These are phyloP conservation scores for Candida golubevii DNA, from an alignment of 805 yeast genomes.

Conservation along the genomic window DNA sequence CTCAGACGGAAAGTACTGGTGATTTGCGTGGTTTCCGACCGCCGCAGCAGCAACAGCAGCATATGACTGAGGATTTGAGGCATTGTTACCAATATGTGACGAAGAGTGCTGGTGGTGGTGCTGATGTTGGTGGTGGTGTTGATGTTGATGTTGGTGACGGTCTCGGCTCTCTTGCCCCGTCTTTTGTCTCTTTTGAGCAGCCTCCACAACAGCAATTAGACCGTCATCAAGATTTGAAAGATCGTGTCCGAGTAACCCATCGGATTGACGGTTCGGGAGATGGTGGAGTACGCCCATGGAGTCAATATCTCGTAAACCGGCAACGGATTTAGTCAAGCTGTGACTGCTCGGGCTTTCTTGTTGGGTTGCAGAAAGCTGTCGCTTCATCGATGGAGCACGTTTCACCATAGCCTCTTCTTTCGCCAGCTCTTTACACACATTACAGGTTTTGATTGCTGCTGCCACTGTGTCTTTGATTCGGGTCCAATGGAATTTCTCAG, in stretches of 20 bases:
- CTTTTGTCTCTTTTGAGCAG: conserved; percentile 43
- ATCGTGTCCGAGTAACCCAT: conserved; percentile 36
- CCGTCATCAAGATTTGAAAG: conserved; percentile 42
- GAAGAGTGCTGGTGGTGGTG: conserved; percentile 3
- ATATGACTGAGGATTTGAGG: conserved; percentile 19
- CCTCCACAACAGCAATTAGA: conserved; percentile 57
- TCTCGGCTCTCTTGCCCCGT: conserved; percentile 17
- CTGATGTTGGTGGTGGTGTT: too few relatives aligned
- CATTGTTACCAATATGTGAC: conserved; percentile 4
- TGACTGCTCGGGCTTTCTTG: neutral
- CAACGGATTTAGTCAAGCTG: neutral
- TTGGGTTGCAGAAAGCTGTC: neutral
- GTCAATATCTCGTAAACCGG: conserved; percentile 24
- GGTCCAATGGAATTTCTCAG: conserved; percentile 87
- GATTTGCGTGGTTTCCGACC: conserved; percentile 17
- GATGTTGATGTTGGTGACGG: neutral
- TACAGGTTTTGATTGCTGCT: conserved; percentile 70
- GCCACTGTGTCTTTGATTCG: conserved; percentile 85
- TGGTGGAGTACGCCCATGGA: conserved; percentile 27
- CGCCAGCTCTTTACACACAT: conserved; percentile 58
- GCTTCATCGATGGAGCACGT: conserved; percentile 3
- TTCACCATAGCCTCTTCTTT: conserved; percentile 19
- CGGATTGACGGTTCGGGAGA: conserved; percentile 19
- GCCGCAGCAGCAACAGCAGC: conserved; percentile 37
- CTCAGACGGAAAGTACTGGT: conserved; percentile 14